Percentiles rank a stretch among this genome's conserved stretches.
These are phyloP conservation scores for Pseudomonodictys pantanalensis DNA, from an alignment of 495 filamentous ascomycete species.

Conservation along the genomic window DNA sequence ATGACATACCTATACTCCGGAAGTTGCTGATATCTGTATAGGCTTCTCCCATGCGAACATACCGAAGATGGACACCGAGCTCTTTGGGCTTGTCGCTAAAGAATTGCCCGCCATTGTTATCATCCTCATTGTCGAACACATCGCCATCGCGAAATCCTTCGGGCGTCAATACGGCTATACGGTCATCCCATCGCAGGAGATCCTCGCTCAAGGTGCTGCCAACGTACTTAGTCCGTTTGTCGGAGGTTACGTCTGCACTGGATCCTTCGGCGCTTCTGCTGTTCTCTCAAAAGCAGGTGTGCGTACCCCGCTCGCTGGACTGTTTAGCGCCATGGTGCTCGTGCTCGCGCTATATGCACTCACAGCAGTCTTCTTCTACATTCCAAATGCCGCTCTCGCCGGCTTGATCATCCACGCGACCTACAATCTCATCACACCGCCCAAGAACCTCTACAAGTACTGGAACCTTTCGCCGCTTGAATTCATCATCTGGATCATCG, in stretches of 20 bases:
- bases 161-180: constrained; percentile 17
- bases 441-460: constrained; percentile 11
- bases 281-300: constrained; percentile 14
- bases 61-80: constrained; percentile 4
- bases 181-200: constrained; percentile 16
- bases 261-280: constrained; percentile 18
- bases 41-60: constrained; percentile 13
- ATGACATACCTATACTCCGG: background rate
- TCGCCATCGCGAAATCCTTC: constrained; percentile 18
- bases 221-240: constrained; percentile 11
- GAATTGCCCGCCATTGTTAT: constrained; percentile 14
- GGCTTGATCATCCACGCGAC: constrained; percentile 17
- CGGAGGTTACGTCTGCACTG: constrained; percentile 18
- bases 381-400: constrained; percentile 15
- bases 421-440: constrained; percentile 12
- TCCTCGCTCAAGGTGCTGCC: constrained; percentile 11
- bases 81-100: constrained; percentile 6
- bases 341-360: constrained; percentile 13
- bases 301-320: constrained; percentile 11
- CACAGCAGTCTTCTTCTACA: constrained; percentile 14
- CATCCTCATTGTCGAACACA: constrained; percentile 20
- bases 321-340: constrained; percentile 17
- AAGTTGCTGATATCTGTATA: background rate
- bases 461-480: constrained; percentile 16
- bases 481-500: constrained; percentile 12